Conservation (phyloP, 1,284 basidiomycete species). For the Tilletia setariae region DNA sequence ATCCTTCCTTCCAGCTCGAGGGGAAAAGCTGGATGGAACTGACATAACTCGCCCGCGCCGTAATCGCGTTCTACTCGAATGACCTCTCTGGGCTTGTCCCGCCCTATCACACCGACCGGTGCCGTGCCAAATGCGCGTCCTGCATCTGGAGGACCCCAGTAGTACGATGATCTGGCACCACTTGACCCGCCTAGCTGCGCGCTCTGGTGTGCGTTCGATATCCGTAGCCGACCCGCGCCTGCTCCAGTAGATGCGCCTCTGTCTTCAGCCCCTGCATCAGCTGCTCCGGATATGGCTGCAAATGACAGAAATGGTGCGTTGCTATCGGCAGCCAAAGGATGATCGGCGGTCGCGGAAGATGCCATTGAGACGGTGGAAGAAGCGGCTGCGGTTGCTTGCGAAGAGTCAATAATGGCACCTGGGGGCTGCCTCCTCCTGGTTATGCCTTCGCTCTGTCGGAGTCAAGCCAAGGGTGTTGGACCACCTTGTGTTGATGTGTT, state of each 20-base stretch:
- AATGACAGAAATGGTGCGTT: constrained; percentile 12
- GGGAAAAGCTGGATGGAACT: constrained; percentile 73
- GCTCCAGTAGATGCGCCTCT: neutral
- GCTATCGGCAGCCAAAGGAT: neutral
- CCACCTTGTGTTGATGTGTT: too few species aligned
- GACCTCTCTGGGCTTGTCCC: constrained; percentile 79
- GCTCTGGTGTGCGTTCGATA: too few species aligned
- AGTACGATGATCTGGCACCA: constrained; percentile 27
- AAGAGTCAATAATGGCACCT: too few species aligned
- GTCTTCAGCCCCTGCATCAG: neutral
- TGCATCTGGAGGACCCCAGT: constrained; percentile 32
- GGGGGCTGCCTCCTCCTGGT: too few species aligned
- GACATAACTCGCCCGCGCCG: constrained; percentile 71
- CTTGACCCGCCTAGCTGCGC: neutral
- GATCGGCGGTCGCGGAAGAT: too few species aligned
- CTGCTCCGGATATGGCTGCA: constrained; percentile 2
- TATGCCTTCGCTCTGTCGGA: too few species aligned
- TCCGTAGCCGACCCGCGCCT: neutral
- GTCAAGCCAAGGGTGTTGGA: too few species aligned
- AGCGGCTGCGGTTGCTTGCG: too few species aligned
- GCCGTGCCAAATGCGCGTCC: constrained; percentile 69
- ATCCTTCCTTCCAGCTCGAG: constrained; percentile 78
- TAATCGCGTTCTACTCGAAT: constrained; percentile 76
- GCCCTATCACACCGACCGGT: constrained; percentile 73
- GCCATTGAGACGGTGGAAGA: too few species aligned